Conservation (phyloP, 2,329 filamentous ascomycete genomes). For the Chrysosporium keratinophilum region DNA sequence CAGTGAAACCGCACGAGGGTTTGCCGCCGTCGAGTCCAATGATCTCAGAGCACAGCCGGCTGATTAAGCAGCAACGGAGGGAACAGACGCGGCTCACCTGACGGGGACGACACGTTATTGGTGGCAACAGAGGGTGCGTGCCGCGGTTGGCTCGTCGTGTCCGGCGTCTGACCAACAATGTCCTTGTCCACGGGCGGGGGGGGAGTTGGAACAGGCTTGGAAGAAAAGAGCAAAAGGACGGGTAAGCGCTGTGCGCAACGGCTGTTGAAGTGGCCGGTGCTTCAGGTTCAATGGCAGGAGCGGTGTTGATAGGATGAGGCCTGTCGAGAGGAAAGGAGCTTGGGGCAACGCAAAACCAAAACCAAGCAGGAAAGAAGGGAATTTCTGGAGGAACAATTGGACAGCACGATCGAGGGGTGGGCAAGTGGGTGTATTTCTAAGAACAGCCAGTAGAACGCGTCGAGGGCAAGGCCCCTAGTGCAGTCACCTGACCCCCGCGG, state of each 20-base stretch:
- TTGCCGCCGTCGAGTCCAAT: background rate
- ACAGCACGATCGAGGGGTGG: background rate
- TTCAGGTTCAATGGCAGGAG: background rate
- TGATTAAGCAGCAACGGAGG: background rate
- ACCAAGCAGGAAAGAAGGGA: background rate
- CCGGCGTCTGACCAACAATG: background rate
- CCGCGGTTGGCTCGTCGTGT: background rate
- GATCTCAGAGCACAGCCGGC: background rate
- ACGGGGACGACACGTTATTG: background rate
- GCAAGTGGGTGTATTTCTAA: conserved; percentile 5
- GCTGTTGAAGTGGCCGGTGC: background rate
- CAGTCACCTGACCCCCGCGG: conserved; percentile 3
- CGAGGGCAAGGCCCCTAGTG: background rate
- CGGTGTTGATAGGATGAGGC: background rate
- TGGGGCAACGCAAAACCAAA: conserved; percentile 1
- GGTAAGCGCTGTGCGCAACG: background rate
- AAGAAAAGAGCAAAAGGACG: background rate
- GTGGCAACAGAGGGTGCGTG: conserved; percentile 1
- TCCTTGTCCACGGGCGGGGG: background rate
- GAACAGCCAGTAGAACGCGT: conserved; percentile 8
- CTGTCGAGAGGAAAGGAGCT: background rate
- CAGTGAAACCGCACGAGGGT: too few species aligned
- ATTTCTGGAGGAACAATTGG: conserved; percentile 6
- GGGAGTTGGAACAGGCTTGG: background rate
- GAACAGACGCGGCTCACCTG: background rate